These are phyloP conservation scores for Hansenula lynferdii DNA, from an alignment of 1,139 yeast genomes.

Conservation along the genomic window DNA sequence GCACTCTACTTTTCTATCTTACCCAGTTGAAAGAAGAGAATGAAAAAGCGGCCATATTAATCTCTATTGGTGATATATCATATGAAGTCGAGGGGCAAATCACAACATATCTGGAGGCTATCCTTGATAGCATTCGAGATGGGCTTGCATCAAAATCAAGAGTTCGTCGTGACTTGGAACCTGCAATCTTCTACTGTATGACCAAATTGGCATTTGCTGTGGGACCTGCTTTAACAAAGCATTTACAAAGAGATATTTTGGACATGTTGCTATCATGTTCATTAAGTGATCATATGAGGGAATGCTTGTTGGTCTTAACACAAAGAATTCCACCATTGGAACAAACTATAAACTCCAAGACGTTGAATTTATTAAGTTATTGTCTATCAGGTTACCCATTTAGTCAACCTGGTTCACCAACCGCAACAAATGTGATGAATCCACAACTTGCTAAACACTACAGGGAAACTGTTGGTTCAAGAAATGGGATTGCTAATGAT, in stretches of 20 bases:
- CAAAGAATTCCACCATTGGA: conserved; percentile 78
- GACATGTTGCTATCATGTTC: conserved; percentile 82
- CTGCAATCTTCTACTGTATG: conserved; percentile 85
- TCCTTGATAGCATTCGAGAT: conserved; percentile 77
- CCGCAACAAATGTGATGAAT: conserved; percentile 49
- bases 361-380: conserved; percentile 67
- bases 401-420: conserved; percentile 87
- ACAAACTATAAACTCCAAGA: conserved; percentile 62
- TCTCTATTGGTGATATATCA: conserved; percentile 84
- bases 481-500: conserved; percentile 49
- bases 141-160: conserved; percentile 60
- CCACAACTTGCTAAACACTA: conserved; percentile 68
- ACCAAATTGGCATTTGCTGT: conserved; percentile 85
- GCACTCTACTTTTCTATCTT: conserved; percentile 72
- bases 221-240: conserved; percentile 93
- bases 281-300: conserved; percentile 72
- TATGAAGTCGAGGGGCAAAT: conserved; percentile 82
- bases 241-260: conserved; percentile 74
- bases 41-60: conserved; percentile 73
- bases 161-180: conserved; percentile 60
- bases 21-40: conserved; percentile 72
- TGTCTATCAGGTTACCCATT: conserved; percentile 82
- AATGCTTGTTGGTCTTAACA: conserved; percentile 63
- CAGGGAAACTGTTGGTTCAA: conserved; percentile 65
- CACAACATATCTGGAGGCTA: conserved; percentile 84